Conservation (phyloP, 495 filamentous ascomycete genomes). For the Darksidea phi region DNA sequence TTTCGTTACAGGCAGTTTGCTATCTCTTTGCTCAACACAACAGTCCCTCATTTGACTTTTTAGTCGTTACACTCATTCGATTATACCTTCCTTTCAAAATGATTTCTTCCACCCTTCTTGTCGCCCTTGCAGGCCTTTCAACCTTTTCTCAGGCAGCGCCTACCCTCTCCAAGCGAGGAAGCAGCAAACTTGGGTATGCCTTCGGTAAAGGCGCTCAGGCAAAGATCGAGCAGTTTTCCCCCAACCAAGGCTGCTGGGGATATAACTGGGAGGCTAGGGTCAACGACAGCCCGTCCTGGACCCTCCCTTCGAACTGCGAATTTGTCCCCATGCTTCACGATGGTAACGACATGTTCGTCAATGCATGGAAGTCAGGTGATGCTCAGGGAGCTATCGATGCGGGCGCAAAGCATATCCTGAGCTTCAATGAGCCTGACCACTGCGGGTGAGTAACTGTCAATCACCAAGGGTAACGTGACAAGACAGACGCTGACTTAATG, state of each 20-base stretch:
- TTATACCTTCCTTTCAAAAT: background rate
- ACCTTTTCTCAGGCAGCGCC: background rate
- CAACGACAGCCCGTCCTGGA: background rate
- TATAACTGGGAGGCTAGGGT: conserved; percentile 14
- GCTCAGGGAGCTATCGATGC: background rate
- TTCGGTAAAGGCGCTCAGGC: background rate
- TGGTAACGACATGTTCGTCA: background rate
- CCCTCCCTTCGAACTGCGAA: conserved; percentile 27
- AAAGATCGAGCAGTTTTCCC: background rate
- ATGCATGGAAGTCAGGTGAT: conserved; percentile 2
- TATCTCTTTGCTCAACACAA: too few relatives aligned
- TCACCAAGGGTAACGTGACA: background rate
- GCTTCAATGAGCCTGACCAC: conserved; percentile 16
- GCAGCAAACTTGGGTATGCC: background rate
- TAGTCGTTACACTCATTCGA: background rate
- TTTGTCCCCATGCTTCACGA: conserved; percentile 17
- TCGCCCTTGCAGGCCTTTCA: background rate
- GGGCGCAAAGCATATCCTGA: conserved; percentile 4
- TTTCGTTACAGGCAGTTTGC: too few relatives aligned
- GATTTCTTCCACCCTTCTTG: background rate
- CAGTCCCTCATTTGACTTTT: background rate
- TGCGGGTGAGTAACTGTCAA: background rate
- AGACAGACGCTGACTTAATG: background rate
- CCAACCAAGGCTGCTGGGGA: conserved; percentile 8
- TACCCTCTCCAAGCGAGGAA: background rate